A percentile compares a stretch with the other conserved stretches of the same genome.
Evolutionary conservation across 108 stramenopile species (phyloP).

Genomic region (Skeletonema potamos): DNA sequence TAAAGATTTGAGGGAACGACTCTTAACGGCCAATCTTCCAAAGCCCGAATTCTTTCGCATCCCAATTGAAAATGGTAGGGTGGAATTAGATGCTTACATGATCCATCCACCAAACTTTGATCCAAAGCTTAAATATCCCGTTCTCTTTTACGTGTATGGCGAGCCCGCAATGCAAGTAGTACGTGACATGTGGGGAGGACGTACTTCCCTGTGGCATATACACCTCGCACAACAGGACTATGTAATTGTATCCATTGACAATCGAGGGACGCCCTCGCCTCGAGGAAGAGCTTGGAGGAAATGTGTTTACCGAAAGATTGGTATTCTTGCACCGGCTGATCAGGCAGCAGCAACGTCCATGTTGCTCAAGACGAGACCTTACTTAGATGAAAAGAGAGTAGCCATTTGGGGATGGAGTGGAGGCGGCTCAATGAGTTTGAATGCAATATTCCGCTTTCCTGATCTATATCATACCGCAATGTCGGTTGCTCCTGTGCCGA

Average conservation of each 20-base stretch:
- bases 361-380: constrained; percentile 35
- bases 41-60: constrained; percentile 44
- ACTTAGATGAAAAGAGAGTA: constrained; percentile 33
- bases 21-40: constrained; percentile 27
- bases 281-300: constrained; percentile 44
- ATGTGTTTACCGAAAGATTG: constrained; percentile 47
- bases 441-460: constrained; percentile 46
- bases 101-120: constrained; percentile 37
- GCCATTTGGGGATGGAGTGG: constrained; percentile 52
- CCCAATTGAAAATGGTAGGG: constrained; percentile 21
- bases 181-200: constrained; percentile 45
- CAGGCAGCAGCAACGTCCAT: constrained; percentile 35
- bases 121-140: constrained; percentile 37
- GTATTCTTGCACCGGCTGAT: constrained; percentile 39
- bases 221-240: constrained; percentile 42
- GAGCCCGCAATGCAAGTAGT: constrained; percentile 49
- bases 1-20: constrained; percentile 33
- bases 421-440: constrained; percentile 47
- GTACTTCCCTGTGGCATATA: constrained; percentile 46
- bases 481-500: constrained; percentile 45
- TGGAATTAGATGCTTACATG: constrained; percentile 45
- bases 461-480: constrained; percentile 39
- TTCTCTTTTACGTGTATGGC: constrained; percentile 42
- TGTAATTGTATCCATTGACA: constrained; percentile 40
- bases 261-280: constrained; percentile 42